These are phyloP conservation scores for Aureobasidium lini DNA, from an alignment of 2,329 filamentous ascomycete genomes.

Conservation along the genomic window DNA sequence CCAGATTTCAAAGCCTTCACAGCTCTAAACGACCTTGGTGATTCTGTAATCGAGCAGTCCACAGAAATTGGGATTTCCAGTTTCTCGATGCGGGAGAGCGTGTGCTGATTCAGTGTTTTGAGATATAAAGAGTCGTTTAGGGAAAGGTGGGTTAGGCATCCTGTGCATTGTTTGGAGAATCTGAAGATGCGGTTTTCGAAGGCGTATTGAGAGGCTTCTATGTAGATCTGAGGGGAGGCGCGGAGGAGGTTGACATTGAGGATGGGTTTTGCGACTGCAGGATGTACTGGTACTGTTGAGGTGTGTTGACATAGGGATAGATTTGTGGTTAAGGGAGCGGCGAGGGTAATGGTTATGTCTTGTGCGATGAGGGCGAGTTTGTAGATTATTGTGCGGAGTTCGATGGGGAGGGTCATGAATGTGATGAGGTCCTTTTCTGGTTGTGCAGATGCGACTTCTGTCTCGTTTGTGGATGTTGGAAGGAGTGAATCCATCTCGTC, in stretches of 20 bases:
- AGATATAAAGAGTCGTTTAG: not conserved
- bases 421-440: too few species aligned
- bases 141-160: not conserved
- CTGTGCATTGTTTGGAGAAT: fast-evolving
- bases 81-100: too few species aligned
- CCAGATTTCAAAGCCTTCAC: too few species aligned
- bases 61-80: too few species aligned
- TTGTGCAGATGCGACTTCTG: too few species aligned
- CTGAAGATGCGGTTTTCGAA: not conserved
- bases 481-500: not conserved
- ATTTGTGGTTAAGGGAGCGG: not conserved
- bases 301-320: not conserved
- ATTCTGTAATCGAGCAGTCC: too few species aligned
- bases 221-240: not conserved
- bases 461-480: not conserved
- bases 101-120: too few species aligned
- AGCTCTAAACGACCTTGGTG: too few species aligned
- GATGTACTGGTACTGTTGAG: too few species aligned
- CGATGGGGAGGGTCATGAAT: not conserved
- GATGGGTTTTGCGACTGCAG: not conserved
- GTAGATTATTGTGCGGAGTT: not conserved
- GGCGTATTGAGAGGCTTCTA: not conserved
- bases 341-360: not conserved
- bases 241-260: not conserved
- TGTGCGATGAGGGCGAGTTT: not conserved